A percentile compares a stretch with the other conserved stretches of the same genome.
phyloP scores from a whole-genome alignment of 2,329 filamentous ascomycete species.

The Hypoxylon sp. region DNA sequence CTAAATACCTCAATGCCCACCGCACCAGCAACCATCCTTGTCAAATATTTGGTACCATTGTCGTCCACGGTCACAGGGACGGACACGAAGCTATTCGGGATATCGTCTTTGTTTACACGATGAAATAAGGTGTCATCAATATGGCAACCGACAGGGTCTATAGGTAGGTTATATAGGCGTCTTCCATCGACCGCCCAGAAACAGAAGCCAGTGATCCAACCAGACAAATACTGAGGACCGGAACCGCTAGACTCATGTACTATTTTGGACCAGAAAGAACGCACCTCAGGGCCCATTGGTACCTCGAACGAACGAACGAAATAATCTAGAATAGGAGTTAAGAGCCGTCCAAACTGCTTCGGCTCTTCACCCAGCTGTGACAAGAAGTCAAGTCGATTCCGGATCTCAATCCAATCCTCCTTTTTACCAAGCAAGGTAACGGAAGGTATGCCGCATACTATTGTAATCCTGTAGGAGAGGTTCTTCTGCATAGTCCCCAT shows the following conservation, averaged over 20 bases:
- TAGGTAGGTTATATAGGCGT: neutral
- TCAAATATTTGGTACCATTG: neutral
- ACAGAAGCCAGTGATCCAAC: neutral
- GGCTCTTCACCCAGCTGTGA: conserved; percentile 39
- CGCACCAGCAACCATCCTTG: neutral
- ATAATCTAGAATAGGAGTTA: conserved; percentile 57
- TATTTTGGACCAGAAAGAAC: conserved; percentile 56
- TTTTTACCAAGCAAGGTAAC: conserved; percentile 66
- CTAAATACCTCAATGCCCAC: neutral
- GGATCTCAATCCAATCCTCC: conserved; percentile 60
- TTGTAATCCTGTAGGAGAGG: conserved; percentile 56
- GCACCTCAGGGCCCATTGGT: conserved; percentile 46
- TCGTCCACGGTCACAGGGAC: neutral
- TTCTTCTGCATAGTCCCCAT: conserved; percentile 67
- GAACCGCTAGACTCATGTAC: neutral
- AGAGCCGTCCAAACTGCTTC: conserved; percentile 18
- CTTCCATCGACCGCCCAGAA: neutral
- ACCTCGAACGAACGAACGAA: conserved; percentile 59
- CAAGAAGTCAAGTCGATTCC: conserved; percentile 57
- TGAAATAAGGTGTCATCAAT: neutral
- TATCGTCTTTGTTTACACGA: neutral
- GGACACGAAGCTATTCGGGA: neutral
- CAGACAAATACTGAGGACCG: neutral
- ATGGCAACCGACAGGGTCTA: neutral
- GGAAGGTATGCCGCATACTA: conserved; percentile 64